A percentile compares a stretch with the other conserved stretches of the same genome.
phyloP scores from a whole-genome alignment of 2,329 filamentous ascomycete species.

The Xylaria sp. region DNA sequence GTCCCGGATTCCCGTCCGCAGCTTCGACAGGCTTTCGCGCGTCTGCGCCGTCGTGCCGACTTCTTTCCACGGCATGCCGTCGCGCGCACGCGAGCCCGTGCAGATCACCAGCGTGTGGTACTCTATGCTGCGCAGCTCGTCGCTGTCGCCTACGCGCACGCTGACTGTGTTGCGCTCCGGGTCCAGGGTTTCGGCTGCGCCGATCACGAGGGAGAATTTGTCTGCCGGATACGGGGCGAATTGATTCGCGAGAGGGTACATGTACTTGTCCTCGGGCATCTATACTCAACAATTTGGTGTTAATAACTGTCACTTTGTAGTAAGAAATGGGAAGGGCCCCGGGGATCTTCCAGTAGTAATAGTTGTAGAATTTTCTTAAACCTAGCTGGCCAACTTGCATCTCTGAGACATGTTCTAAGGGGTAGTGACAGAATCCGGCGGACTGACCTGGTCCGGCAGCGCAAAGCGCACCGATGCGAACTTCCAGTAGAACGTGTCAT shows the following conservation, averaged over 20 bases:
- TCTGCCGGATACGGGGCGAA: constrained; percentile 59
- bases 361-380: too few species aligned
- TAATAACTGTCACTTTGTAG: too few species aligned
- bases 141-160: constrained; percentile 53
- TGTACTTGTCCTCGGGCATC: constrained; percentile 56
- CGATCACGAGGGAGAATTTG: constrained; percentile 64
- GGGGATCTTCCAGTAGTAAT: too few species aligned
- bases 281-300: too few species aligned
- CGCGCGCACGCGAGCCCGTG: constrained; percentile 60
- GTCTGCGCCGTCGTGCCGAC: constrained; percentile 51
- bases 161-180: constrained; percentile 55
- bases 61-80: constrained; percentile 62
- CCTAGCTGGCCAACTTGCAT: too few species aligned
- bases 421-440: too few species aligned
- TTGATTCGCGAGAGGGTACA: constrained; percentile 53
- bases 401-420: too few species aligned
- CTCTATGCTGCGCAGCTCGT: constrained; percentile 44
- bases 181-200: constrained; percentile 58
- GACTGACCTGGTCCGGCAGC: constrained; percentile 54
- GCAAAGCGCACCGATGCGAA: constrained; percentile 61
- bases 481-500: constrained; percentile 62
- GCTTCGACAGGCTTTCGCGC: constrained; percentile 51
- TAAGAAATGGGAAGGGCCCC: too few species aligned
- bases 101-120: constrained; percentile 67
- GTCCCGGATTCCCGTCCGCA: constrained; percentile 53